These are phyloP conservation scores for Populus nigra DNA, from an alignment of 345 rosid species.

Conservation along the genomic window DNA sequence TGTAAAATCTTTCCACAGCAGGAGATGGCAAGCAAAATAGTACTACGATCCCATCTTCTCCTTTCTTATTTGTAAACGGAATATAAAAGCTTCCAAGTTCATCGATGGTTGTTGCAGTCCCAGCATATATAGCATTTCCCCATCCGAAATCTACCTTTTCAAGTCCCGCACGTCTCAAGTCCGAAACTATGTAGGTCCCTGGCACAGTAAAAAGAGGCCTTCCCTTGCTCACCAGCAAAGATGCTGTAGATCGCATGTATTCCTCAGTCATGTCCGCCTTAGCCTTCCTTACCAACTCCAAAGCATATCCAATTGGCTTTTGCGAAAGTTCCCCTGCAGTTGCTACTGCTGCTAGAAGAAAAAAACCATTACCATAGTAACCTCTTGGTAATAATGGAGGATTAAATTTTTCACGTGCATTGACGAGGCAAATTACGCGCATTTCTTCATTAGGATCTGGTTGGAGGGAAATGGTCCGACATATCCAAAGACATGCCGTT, in stretches of 20 bases:
- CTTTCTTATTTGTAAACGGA: slow-evolving; percentile 5
- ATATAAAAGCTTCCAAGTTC: background rate
- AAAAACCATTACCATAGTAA: slow-evolving; percentile 44
- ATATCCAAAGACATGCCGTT: slow-evolving; percentile 31
- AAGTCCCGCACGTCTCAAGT: background rate
- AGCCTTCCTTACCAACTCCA: slow-evolving; percentile 28
- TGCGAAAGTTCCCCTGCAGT: slow-evolving; percentile 13
- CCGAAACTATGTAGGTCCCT: slow-evolving; percentile 3
- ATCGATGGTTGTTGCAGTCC: slow-evolving; percentile 6
- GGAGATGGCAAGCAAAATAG: slow-evolving; percentile 21
- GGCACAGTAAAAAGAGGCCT: background rate
- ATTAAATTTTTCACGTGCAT: background rate
- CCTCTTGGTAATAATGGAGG: slow-evolving; percentile 16
- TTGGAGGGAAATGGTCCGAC: slow-evolving; percentile 18
- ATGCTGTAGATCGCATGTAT: slow-evolving; percentile 16
- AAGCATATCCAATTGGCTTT: slow-evolving; percentile 34
- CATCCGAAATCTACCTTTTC: slow-evolving; percentile 29
- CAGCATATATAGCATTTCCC: slow-evolving; percentile 25
- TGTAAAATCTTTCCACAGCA: slow-evolving; percentile 18
- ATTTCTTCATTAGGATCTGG: slow-evolving; percentile 13
- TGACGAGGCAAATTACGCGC: slow-evolving; percentile 4
- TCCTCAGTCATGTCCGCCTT: slow-evolving; percentile 28
- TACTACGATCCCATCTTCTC: slow-evolving; percentile 21
- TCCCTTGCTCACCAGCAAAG: slow-evolving; percentile 20
- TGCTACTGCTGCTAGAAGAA: slow-evolving; percentile 24